phyloP scores from a whole-genome alignment of 2,329 filamentous ascomycete species.

The Colletotrichum truncatum region DNA sequence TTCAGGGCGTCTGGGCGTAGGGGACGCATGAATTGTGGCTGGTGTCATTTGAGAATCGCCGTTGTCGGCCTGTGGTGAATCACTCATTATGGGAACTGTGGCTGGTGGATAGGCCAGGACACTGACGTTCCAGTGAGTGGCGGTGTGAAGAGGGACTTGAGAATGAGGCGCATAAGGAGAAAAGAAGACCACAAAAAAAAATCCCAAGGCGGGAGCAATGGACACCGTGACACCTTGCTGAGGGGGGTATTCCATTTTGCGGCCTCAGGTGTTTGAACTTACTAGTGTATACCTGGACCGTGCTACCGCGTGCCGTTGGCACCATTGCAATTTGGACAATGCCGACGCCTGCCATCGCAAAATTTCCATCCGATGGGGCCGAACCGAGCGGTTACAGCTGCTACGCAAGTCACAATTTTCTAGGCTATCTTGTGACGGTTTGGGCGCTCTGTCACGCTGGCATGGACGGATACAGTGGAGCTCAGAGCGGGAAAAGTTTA shows the following conservation, averaged over 20 bases:
- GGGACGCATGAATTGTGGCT: constrained; percentile 24
- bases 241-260: no score
- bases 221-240: no score
- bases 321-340: neutral
- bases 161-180: no score
- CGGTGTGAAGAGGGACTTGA: no score
- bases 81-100: no score
- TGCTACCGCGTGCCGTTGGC: no score
- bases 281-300: neutral
- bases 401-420: constrained; percentile 3
- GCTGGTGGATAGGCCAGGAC: neutral
- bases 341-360: constrained; percentile 22
- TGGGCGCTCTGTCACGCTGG: constrained; percentile 1
- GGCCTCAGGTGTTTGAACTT: neutral
- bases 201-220: no score
- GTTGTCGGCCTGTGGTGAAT: neutral
- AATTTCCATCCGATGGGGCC: constrained; percentile 28
- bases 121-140: neutral
- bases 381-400: neutral
- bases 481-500: neutral
- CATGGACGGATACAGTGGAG: constrained; percentile 7
- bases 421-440: neutral
- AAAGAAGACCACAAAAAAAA: no score
- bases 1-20: neutral
- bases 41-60: neutral